phyloP scores from a whole-genome alignment of 2,329 filamentous ascomycete species.

The Aplosporella prunicola region DNA sequence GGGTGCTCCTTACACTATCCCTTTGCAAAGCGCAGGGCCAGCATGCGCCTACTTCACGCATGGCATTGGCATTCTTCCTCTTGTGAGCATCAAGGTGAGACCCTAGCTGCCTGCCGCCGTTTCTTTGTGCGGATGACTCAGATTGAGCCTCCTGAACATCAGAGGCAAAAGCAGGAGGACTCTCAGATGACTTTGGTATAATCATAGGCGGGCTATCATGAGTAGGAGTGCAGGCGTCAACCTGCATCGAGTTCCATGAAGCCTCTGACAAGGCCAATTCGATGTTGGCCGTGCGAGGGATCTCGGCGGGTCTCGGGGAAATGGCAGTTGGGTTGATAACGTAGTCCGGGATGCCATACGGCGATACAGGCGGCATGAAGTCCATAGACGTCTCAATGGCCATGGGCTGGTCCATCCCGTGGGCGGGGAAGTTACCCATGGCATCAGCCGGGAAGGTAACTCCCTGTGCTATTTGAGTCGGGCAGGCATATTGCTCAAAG shows the following conservation, averaged over 20 bases:
- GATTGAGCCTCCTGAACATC: not conserved
- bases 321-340: conserved; percentile 1
- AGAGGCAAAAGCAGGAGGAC: not conserved
- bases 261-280: not conserved
- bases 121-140: conserved; percentile 17
- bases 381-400: no score
- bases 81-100: conserved; percentile 27
- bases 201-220: conserved; percentile 5
- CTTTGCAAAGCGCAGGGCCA: conserved; percentile 41
- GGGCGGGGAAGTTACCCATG: no score
- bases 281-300: conserved; percentile 5
- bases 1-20: conserved; percentile 36
- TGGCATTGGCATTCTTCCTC: conserved; percentile 33
- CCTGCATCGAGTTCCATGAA: conserved; percentile 4
- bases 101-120: conserved; percentile 30
- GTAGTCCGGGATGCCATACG: conserved; percentile 2
- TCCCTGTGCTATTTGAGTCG: no score
- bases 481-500: no score
- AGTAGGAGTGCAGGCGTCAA: conserved; percentile 1
- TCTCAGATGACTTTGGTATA: conserved; percentile 2
- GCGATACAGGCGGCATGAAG: no score
- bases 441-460: no score
- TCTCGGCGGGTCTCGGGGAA: not conserved
- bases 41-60: conserved; percentile 39
- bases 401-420: no score